Percentiles rank a stretch among this genome's conserved stretches.
Evolutionary conservation across 2,329 filamentous ascomycete species (phyloP).

Genomic region (Calonectria honghensis): DNA sequence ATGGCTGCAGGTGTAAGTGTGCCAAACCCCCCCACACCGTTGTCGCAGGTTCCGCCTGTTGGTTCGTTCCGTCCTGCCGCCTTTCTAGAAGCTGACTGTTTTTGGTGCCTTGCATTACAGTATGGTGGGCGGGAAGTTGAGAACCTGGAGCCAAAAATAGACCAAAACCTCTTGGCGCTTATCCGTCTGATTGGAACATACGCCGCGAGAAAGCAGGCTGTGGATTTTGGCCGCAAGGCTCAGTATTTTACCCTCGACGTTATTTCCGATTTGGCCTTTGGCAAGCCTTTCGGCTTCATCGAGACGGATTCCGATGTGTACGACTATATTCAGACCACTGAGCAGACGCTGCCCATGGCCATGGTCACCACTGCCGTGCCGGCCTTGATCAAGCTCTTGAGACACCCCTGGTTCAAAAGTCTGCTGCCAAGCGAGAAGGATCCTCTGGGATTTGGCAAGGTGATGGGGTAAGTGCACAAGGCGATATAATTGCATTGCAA

Average conservation of each 20-base stretch:
- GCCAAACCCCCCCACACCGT: not conserved
- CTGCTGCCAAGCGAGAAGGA: constrained; percentile 65
- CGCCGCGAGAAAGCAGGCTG: constrained; percentile 2
- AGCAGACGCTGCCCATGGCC: constrained; percentile 65
- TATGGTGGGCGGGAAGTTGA: constrained; percentile 74
- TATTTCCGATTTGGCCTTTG: constrained; percentile 71
- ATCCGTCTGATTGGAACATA: constrained; percentile 58
- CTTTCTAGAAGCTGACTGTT: not conserved
- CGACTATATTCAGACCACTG: constrained; percentile 66
- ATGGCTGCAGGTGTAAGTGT: constrained; percentile 68
- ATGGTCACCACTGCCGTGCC: constrained; percentile 66
- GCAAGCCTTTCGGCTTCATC: constrained; percentile 67
- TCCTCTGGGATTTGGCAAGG: constrained; percentile 61
- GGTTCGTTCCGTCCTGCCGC: not conserved
- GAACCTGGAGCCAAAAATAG: constrained; percentile 42
- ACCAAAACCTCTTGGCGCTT: constrained; percentile 64
- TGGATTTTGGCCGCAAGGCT: constrained; percentile 67
- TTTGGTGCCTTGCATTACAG: constrained; percentile 23
- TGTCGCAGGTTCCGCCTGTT: not conserved
- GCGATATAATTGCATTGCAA: not conserved
- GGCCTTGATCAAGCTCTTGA: constrained; percentile 63
- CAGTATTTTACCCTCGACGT: constrained; percentile 74
- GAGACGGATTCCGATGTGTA: constrained; percentile 67
- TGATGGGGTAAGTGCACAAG: constrained; percentile 64
- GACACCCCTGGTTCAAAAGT: constrained; percentile 62